A percentile compares a stretch with the other conserved stretches of the same genome.
These are phyloP conservation scores for Candida tropicalis DNA, from an alignment of 1,139 yeast species.

Conservation along the genomic window DNA sequence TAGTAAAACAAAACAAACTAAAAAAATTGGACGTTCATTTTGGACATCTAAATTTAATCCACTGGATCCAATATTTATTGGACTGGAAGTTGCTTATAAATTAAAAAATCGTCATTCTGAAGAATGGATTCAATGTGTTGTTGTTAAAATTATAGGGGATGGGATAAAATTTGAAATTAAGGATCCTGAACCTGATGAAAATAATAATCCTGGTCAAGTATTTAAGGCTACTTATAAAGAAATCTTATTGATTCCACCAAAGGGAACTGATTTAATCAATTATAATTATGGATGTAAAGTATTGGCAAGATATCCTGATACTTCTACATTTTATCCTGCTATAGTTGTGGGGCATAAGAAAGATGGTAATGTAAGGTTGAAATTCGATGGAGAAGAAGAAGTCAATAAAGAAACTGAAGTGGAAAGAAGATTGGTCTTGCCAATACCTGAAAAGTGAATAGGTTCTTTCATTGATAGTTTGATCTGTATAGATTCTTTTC, in stretches of 20 bases:
- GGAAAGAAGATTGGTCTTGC: conserved; percentile 78
- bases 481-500: too few species aligned
- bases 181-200: conserved; percentile 98
- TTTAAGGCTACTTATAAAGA: conserved; percentile 85
- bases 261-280: conserved; percentile 42
- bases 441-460: conserved; percentile 54
- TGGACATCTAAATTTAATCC: conserved; percentile 55
- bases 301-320: conserved; percentile 94
- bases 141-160: conserved; percentile 73
- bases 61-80: conserved; percentile 60
- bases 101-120: conserved; percentile 67
- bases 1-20: conserved; percentile 15
- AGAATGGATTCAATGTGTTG: conserved; percentile 98
- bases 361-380: conserved; percentile 76
- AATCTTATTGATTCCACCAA: conserved; percentile 70
- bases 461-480: too few species aligned
- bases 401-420: conserved; percentile 95
- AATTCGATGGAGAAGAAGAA: conserved; percentile 97
- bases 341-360: conserved; percentile 79
- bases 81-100: conserved; percentile 88
- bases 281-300: conserved; percentile 82
- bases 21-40: conserved; percentile 43
- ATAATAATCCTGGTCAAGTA: conserved; percentile 84
- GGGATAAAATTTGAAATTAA: conserved; percentile 82
- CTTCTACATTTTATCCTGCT: conserved; percentile 95